These are phyloP conservation scores for Backusella psychrophila DNA, from an alignment of 192 early-diverging fungal genomes.

Conservation along the genomic window DNA sequence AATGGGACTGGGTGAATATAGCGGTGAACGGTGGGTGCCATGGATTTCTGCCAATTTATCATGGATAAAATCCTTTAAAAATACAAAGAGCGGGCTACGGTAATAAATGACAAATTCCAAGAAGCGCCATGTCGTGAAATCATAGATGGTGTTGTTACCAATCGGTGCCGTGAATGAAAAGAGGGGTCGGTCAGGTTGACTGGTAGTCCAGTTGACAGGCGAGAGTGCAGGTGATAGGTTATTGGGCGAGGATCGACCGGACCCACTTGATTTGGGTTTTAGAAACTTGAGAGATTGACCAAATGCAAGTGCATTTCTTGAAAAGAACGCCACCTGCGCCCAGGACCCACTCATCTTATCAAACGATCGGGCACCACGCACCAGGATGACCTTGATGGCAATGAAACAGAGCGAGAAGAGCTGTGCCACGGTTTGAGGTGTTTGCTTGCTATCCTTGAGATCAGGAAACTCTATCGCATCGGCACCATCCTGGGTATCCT, in stretches of 20 bases:
- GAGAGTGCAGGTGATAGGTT: neutral
- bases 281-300: conserved; percentile 29
- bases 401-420: conserved; percentile 46
- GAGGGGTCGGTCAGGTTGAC: neutral
- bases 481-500: neutral
- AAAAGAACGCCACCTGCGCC: conserved; percentile 39
- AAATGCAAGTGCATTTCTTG: conserved; percentile 36
- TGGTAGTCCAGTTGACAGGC: neutral
- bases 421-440: conserved; percentile 26
- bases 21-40: neutral
- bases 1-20: conserved; percentile 11
- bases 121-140: conserved; percentile 51
- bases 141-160: conserved; percentile 14
- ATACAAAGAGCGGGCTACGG: conserved; percentile 45
- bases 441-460: conserved; percentile 12
- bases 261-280: neutral
- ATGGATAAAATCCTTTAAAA: conserved; percentile 42
- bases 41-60: conserved; percentile 35
- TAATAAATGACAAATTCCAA: conserved; percentile 51
- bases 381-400: conserved; percentile 51
- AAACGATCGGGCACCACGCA: conserved; percentile 47
- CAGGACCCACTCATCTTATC: conserved; percentile 42
- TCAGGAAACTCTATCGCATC: neutral
- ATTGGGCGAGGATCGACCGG: neutral
- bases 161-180: neutral